Evolutionary conservation across 352 stramenopile species (phyloP).

Genomic region (Globisporangium barbulae): DNA sequence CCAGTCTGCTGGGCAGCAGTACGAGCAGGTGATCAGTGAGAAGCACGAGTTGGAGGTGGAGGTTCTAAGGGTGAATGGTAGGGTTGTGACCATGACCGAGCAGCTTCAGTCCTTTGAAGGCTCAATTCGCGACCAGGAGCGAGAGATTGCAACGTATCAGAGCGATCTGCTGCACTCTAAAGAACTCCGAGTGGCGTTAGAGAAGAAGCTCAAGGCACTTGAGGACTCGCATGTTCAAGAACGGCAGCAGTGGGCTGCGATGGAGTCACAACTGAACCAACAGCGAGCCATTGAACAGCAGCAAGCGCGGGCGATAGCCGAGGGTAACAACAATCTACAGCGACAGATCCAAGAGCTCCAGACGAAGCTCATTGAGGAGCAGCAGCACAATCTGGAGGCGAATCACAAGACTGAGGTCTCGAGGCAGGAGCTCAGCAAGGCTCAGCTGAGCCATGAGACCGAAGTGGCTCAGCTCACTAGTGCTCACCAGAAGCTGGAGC

Average conservation of each 20-base stretch:
- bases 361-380: slow-evolving; percentile 22
- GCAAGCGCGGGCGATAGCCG: background rate
- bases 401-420: slow-evolving; percentile 16
- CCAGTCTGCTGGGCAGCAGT: slow-evolving; percentile 14
- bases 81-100: slow-evolving; percentile 32
- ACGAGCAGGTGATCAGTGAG: slow-evolving; percentile 23
- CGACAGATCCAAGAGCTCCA: slow-evolving; percentile 30
- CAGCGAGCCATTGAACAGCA: slow-evolving; percentile 21
- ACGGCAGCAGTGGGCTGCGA: slow-evolving; percentile 27
- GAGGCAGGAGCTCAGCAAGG: slow-evolving; percentile 15
- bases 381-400: slow-evolving; percentile 13
- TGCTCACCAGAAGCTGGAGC: slow-evolving; percentile 24
- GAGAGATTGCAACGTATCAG: slow-evolving; percentile 34
- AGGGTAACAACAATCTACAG: slow-evolving; percentile 29
- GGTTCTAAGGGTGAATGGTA: slow-evolving; percentile 36
- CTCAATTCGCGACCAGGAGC: slow-evolving; percentile 24
- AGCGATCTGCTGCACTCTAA: slow-evolving; percentile 30
- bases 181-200: slow-evolving; percentile 19
- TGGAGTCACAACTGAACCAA: slow-evolving; percentile 23
- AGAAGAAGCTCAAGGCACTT: slow-evolving; percentile 22
- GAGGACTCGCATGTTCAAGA: slow-evolving; percentile 24
- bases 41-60: slow-evolving; percentile 48
- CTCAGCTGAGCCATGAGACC: slow-evolving; percentile 9
- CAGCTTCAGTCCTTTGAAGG: slow-evolving; percentile 29
- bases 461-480: slow-evolving; percentile 18